Evolutionary conservation across 495 filamentous ascomycete species (phyloP).

Genomic region (Bombardia bombarda): DNA sequence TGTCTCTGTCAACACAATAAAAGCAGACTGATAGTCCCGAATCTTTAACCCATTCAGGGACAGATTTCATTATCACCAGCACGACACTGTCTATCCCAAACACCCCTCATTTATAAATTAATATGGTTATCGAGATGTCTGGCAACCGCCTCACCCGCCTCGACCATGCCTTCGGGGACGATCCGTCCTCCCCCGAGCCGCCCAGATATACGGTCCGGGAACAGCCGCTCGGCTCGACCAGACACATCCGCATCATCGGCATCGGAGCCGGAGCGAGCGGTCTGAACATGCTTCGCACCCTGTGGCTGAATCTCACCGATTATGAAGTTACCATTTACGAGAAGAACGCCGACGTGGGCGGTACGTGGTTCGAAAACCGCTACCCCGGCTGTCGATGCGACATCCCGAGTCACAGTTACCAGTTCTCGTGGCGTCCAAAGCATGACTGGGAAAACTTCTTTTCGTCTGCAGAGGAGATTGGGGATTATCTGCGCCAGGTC

Average conservation of each 20-base stretch:
- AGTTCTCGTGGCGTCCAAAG: constrained; percentile 48
- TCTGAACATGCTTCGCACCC: constrained; percentile 37
- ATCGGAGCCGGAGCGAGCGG: constrained; percentile 44
- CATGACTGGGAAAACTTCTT: constrained; percentile 55
- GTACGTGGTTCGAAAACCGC: constrained; percentile 53
- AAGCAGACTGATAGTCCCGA: no score
- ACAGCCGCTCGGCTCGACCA: constrained; percentile 33
- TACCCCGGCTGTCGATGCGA: constrained; percentile 51
- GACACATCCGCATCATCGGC: constrained; percentile 38
- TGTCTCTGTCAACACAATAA: no score
- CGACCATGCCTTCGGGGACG: no score
- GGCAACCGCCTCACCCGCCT: constrained; percentile 1
- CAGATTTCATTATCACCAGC: no score
- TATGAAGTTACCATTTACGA: constrained; percentile 63
- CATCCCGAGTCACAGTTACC: constrained; percentile 47
- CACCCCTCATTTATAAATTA: no score
- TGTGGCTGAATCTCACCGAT: constrained; percentile 32
- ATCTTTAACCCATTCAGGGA: no score
- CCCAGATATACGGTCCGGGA: constrained; percentile 22
- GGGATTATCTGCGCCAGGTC: constrained; percentile 46
- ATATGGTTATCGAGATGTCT: constrained; percentile 9
- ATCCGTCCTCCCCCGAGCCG: background rate
- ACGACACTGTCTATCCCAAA: no score
- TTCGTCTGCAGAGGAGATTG: constrained; percentile 49
- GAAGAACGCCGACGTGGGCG: constrained; percentile 62